Evolutionary conservation across 768 basidiomycete genomes (phyloP), one percentile per base, ranked within the genome.

Genomic region (Favolaschia claudopus): DNA sequence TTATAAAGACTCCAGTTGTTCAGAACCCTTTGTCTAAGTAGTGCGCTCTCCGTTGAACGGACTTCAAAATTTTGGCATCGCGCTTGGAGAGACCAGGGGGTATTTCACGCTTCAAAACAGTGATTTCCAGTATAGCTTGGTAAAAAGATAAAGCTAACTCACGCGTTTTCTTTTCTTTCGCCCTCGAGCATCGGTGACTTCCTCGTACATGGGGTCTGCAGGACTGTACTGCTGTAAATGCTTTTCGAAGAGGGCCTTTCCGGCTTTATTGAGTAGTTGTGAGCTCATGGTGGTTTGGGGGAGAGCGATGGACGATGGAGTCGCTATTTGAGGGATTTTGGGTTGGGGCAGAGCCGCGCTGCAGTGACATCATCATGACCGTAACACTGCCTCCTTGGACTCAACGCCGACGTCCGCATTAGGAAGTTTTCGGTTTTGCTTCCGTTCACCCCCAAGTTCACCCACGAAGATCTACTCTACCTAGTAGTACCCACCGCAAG

Each of bases 21-120:
- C 70, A 79, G 79, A 97, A 92, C 2, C 92, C 88, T 72, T 93
- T 95, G 76, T 97, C 95, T 52, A 97, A 88, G 70, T 89, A 85
- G 66, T 91, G 92, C 1, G 93, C 94, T 7, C 93, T 81, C 31
- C 82, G 80, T 67, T 91, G 86, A 29, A 97, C 86, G 19, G 87
- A 84, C 63, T 82, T 83, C 37, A 97, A 79, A 46, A 95, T 88
- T 45, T 84, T 84, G 33, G 83, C 83, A 64, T 97, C 96, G 22
- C 90, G 84, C 15, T 80, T 71, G 0, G 91, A 91, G 3, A 97
- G 81, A 0, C 94, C 94, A 9, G 86, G 85, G 0, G 95, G 95
- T 0, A 84, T 72, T 17, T 79, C 84, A 36, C 92, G 85, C 91
- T 92, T 57, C 14, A 25, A 31, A 17, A 33, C 10, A 19, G 2